Evolutionary conservation across 1,284 basidiomycete species (phyloP).

Genomic region (Tilletia caries): DNA sequence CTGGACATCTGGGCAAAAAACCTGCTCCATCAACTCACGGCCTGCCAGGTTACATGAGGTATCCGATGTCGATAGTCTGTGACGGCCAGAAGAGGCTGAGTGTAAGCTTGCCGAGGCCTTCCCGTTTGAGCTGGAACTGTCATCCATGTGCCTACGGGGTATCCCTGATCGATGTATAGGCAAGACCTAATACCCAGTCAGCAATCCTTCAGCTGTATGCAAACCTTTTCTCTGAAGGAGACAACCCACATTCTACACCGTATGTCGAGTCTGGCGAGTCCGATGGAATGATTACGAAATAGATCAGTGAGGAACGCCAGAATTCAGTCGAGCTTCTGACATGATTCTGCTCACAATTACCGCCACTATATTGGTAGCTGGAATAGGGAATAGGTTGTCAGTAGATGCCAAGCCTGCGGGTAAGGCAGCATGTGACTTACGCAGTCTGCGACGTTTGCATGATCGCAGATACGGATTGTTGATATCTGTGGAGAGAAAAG

Average conservation of each 20-base stretch:
- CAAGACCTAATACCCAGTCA: too few relatives aligned
- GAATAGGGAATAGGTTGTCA: background rate
- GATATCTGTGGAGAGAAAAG: background rate
- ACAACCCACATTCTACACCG: background rate
- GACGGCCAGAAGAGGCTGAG: too few relatives aligned
- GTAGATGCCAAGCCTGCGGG: background rate
- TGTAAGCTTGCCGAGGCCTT: too few relatives aligned
- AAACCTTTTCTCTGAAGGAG: background rate
- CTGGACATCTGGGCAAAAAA: background rate
- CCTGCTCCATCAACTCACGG: background rate
- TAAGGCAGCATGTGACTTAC: background rate
- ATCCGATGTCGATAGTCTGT: background rate
- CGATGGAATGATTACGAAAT: too few relatives aligned
- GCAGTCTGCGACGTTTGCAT: background rate
- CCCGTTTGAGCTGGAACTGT: too few relatives aligned
- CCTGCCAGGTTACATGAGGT: background rate
- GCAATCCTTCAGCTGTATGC: too few relatives aligned
- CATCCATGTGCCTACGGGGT: too few relatives aligned
- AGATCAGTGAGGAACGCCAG: background rate
- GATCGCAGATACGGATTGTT: constrained; percentile 4
- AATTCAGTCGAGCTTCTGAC: background rate
- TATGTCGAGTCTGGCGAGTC: background rate
- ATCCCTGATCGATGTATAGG: too few relatives aligned
- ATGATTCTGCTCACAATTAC: background rate
- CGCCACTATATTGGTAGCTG: background rate